A percentile compares a stretch with the other conserved stretches of the same genome.
Conservation (phyloP, 108 stramenopile genomes). For the Skeletonema potamos region DNA sequence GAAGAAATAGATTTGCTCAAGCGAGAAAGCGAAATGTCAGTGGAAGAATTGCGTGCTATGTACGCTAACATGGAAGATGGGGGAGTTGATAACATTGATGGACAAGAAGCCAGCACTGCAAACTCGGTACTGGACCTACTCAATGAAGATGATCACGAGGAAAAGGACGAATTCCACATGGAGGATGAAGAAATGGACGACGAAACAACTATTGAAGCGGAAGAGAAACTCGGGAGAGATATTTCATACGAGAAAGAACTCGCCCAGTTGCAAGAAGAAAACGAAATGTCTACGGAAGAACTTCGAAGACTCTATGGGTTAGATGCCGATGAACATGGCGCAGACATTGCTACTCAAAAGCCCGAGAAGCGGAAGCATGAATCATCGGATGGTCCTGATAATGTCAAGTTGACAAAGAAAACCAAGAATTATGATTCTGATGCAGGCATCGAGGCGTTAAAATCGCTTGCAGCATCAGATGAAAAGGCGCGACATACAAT, state of each 20-base stretch:
- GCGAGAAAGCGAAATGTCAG: constrained; percentile 52
- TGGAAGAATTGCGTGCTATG: constrained; percentile 57
- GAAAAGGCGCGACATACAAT: constrained; percentile 60
- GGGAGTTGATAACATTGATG: not conserved
- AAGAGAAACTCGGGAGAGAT: constrained; percentile 57
- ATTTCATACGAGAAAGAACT: constrained; percentile 59
- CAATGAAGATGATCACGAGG: constrained; percentile 48
- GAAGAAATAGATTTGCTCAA: constrained; percentile 61
- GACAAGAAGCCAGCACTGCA: not conserved
- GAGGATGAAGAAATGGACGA: constrained; percentile 53
- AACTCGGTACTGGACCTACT: not conserved
- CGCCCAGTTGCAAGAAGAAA: constrained; percentile 45
- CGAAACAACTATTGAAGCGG: constrained; percentile 68
- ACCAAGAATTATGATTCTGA: constrained; percentile 16
- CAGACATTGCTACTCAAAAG: constrained; percentile 4
- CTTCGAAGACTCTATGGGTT: constrained; percentile 61
- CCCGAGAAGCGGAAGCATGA: constrained; percentile 30
- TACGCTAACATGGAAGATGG: constrained; percentile 40
- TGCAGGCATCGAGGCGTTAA: constrained; percentile 32
- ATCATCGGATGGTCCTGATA: constrained; percentile 5
- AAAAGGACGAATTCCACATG: constrained; percentile 54
- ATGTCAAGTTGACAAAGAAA: constrained; percentile 10
- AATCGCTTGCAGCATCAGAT: constrained; percentile 56
- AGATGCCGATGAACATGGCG: constrained; percentile 15
- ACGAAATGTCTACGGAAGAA: constrained; percentile 78